Evolutionary conservation across 148 eudicot genomes (phyloP).

Genomic region (Fagopyrum homotropicum): DNA sequence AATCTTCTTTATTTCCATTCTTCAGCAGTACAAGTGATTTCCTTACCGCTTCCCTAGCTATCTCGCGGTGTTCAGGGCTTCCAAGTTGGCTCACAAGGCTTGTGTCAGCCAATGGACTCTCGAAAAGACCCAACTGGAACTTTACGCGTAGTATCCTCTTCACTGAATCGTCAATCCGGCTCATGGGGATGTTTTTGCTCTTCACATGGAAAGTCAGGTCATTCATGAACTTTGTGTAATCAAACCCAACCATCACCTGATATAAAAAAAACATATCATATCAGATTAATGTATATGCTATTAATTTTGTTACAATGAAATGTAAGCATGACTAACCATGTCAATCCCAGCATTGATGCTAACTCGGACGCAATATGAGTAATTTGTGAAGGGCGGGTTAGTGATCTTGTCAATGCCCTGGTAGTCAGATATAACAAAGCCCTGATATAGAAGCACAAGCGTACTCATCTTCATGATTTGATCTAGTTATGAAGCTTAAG

Average conservation of each 20-base stretch:
- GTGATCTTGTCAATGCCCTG: conserved; percentile 7
- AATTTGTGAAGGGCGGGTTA: conserved; percentile 7
- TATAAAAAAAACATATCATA: not conserved
- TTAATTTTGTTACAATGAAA: not conserved
- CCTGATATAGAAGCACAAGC: not conserved
- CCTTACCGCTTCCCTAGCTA: conserved; percentile 49
- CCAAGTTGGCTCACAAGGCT: conserved; percentile 40
- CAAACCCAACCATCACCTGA: conserved; percentile 63
- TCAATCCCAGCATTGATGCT: conserved; percentile 9
- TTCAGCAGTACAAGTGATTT: conserved; percentile 38
- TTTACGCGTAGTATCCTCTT: conserved; percentile 55
- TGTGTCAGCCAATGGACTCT: conserved; percentile 52
- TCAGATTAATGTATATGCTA: not conserved
- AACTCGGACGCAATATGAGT: not conserved
- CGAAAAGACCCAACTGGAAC: conserved; percentile 56
- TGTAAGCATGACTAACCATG: not conserved
- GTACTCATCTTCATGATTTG: not conserved
- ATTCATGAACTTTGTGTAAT: conserved; percentile 39
- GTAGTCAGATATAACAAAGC: conserved; percentile 12
- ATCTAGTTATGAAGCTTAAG: not conserved
- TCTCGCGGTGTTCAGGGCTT: conserved; percentile 41
- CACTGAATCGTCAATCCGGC: conserved; percentile 65
- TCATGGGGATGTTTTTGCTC: conserved; percentile 41
- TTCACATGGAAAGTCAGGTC: conserved; percentile 38
- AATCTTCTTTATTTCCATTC: conserved; percentile 21